Conservation (phyloP, 1,284 basidiomycete genomes). For the Papiliotrema laurentii region DNA sequence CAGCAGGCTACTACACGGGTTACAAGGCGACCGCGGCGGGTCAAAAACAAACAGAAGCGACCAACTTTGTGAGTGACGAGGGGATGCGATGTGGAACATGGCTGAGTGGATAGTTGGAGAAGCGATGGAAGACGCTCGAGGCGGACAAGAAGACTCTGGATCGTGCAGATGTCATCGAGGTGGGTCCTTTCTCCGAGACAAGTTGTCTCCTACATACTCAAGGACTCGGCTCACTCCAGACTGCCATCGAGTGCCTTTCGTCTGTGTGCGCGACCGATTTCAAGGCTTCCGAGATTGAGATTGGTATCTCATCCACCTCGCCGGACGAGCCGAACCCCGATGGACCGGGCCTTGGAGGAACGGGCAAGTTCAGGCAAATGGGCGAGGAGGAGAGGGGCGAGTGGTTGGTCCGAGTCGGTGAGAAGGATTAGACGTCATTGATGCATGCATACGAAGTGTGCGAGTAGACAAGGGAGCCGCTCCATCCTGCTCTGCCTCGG, state of each 20-base stretch:
- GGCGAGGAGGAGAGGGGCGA: slow-evolving; percentile 75
- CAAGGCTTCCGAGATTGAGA: slow-evolving; percentile 60
- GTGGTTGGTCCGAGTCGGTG: slow-evolving; percentile 82
- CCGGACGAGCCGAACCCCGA: slow-evolving; percentile 36
- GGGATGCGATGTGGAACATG: not conserved
- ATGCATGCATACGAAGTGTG: not conserved
- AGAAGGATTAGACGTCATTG: slow-evolving; percentile 66
- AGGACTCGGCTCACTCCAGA: slow-evolving; percentile 50
- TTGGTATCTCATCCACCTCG: slow-evolving; percentile 50
- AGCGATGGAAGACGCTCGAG: slow-evolving; percentile 96
- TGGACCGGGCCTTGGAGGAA: slow-evolving; percentile 28
- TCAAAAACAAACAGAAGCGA: slow-evolving; percentile 97
- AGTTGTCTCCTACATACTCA: not conserved
- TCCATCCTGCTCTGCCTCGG: no score
- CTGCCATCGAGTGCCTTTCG: slow-evolving; percentile 92
- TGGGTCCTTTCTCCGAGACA: not conserved
- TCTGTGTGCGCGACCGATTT: slow-evolving; percentile 92
- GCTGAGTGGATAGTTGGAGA: slow-evolving; percentile 62
- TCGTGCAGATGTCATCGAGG: slow-evolving; percentile 83
- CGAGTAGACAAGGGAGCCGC: not conserved
- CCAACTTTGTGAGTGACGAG: slow-evolving; percentile 64
- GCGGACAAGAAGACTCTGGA: slow-evolving; percentile 58
- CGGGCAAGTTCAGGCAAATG: slow-evolving; percentile 79
- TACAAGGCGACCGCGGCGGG: slow-evolving; percentile 96
- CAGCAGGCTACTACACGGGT: slow-evolving; percentile 96